Conservation (phyloP, 371 early-diverging fungal genomes). For the Mucor mucedo region DNA sequence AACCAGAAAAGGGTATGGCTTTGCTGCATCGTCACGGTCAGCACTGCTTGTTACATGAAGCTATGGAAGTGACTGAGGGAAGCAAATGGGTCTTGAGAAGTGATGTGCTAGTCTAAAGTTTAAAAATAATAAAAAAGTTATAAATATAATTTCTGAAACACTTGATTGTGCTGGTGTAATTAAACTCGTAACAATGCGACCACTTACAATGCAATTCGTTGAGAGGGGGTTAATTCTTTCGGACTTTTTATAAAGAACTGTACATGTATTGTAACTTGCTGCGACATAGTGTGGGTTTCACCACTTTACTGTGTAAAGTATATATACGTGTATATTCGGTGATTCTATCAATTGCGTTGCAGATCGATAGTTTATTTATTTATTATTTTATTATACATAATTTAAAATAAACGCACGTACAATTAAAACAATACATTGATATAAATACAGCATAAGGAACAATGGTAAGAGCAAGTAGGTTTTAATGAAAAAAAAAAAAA, state of each 20-base stretch:
- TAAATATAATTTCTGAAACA: neutral
- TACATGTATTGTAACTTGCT: neutral
- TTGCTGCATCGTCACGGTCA: constrained; percentile 80
- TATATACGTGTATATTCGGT: too few relatives aligned
- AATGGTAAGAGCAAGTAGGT: neutral
- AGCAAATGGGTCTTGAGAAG: constrained; percentile 76
- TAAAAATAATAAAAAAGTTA: neutral
- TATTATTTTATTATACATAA: too few relatives aligned
- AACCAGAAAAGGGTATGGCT: constrained; percentile 67
- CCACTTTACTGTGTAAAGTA: neutral
- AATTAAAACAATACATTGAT: constrained; percentile 1
- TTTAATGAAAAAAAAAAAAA: neutral
- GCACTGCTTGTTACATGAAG: constrained; percentile 79
- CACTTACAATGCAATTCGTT: neutral
- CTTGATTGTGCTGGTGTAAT: neutral
- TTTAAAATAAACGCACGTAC: constrained; percentile 8
- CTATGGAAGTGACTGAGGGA: constrained; percentile 64
- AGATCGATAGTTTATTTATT: too few relatives aligned
- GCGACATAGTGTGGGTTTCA: neutral
- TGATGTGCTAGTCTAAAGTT: constrained; percentile 55
- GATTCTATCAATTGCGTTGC: too few relatives aligned
- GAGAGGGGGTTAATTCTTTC: too few relatives aligned
- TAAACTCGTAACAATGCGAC: neutral
- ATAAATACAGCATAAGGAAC: neutral
- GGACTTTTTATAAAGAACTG: neutral